Conservation (phyloP, 2,329 filamentous ascomycete species). For the Aspergillus transmontanensis region DNA sequence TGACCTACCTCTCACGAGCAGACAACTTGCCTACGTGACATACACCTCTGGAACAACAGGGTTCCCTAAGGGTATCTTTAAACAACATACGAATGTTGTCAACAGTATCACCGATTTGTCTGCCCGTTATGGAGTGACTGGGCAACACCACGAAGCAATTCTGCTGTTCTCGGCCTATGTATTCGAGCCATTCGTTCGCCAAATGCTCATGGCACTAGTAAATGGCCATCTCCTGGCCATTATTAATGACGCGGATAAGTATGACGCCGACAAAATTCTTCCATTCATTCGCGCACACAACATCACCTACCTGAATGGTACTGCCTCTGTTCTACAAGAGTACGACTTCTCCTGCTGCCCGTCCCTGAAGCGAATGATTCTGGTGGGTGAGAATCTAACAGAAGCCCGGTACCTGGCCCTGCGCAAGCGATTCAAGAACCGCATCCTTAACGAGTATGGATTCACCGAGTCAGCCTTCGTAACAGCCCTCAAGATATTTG, state of each 20-base stretch:
- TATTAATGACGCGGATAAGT: not conserved
- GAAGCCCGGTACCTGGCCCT: not conserved
- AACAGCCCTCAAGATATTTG: not conserved
- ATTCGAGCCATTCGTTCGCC: not conserved
- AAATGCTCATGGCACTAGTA: not conserved
- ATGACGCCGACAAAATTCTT: not conserved
- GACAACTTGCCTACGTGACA: not conserved
- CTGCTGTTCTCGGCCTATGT: not conserved
- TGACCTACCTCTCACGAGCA: not conserved
- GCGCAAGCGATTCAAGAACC: not conserved
- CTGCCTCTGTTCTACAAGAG: not conserved
- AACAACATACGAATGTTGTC: not conserved
- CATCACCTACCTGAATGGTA: not conserved
- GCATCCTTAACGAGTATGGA: not conserved
- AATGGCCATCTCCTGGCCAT: not conserved
- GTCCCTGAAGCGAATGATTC: not conserved
- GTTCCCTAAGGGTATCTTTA: not conserved
- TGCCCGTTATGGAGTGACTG: not conserved
- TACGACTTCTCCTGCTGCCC: not conserved
- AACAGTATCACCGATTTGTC: not conserved
- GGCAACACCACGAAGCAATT: not conserved
- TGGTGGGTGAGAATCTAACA: not conserved
- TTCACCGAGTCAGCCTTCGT: not conserved
- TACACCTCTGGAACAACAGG: not conserved
- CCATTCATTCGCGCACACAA: not conserved